Evolutionary conservation across 768 basidiomycete species (phyloP), one percentile per base, ranked within the genome.

Genomic region (Tricholoma sp.): DNA sequence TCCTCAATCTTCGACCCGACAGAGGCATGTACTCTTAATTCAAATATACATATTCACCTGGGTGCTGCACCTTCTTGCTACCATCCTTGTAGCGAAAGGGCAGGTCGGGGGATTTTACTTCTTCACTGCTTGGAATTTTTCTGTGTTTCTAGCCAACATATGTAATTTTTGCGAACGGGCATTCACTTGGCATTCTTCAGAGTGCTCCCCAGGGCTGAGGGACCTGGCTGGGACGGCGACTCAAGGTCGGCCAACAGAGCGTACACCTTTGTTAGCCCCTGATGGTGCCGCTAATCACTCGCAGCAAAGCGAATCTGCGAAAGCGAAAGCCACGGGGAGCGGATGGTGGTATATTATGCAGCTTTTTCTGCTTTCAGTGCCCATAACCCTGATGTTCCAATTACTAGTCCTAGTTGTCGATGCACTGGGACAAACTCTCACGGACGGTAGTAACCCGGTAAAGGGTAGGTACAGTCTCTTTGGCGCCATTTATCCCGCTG

Each of bases 301-400:
- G 17, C 41, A 42, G 9, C 17, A 9, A 18, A 8, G 41, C 41
- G 17, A 42, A 42, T 18, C 17, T 9, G 13, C 18, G 33, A 15
- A 17, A 31, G 29, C 41, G 31, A 51, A 55, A 37, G 62, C 62
- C 33, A 65, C 53, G 63, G 18, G 56, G 18, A 64, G 70, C 34
- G 71, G 70, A 32, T 75, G 73, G 69, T 89, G 88, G 88, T 77
- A 85, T 41, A 59, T 79, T 41, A 83, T 88, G 63, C 64, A 85
- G 42, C 47, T 87, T 4, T 57, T 85, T 5, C 72, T 78, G 1
- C 74, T 88, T 4, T 79, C 82, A 6, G 48, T 81, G 0, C 81
- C 84, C 0, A 74, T 80, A 2, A 72, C 84, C 10, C 62, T 89
- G 41, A 56, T 84, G 10, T 74, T 72, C 52, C 81, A 89, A 60